These are phyloP conservation scores for Nigrograna mackinnonii DNA, from an alignment of 2,329 filamentous ascomycete genomes.

Conservation along the genomic window DNA sequence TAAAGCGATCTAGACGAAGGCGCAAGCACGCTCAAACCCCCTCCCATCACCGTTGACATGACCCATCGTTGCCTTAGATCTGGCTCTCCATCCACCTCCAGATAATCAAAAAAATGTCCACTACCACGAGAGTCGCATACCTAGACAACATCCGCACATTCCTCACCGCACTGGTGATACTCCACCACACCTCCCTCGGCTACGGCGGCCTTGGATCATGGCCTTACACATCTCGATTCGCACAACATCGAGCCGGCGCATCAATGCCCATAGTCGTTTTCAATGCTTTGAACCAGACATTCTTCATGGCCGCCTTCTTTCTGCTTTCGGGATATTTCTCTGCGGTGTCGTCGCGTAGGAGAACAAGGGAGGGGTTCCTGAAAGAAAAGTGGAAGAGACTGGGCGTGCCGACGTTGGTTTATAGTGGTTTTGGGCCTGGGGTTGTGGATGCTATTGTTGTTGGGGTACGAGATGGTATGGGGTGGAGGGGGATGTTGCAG, in stretches of 20 bases:
- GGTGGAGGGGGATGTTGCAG: not conserved
- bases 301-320: conserved; percentile 25
- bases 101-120: conserved; percentile 5
- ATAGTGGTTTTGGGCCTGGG: conserved; percentile 7
- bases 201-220: conserved; percentile 21
- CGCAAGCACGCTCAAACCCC: too few relatives aligned
- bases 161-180: conserved; percentile 21
- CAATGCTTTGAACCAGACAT: conserved; percentile 21
- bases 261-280: conserved; percentile 12
- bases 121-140: too few relatives aligned
- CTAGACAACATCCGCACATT: conserved; percentile 23
- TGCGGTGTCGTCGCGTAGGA: conserved; percentile 9
- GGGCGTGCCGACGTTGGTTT: conserved; percentile 17
- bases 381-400: conserved; percentile 17
- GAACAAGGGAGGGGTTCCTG: not conserved
- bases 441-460: conserved; percentile 5
- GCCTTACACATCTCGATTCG: conserved; percentile 12
- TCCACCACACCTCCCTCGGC: conserved; percentile 19
- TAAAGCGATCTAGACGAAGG: too few relatives aligned
- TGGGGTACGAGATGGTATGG: conserved; percentile 2
- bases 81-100: too few relatives aligned
- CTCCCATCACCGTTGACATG: too few relatives aligned
- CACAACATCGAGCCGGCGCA: not conserved
- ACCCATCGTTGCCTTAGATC: too few relatives aligned
- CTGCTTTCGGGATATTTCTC: conserved; percentile 23